Percentiles rank a stretch among this genome's conserved stretches.
Conservation (phyloP, 305 asterid species). For the Fraxinus velutina region DNA sequence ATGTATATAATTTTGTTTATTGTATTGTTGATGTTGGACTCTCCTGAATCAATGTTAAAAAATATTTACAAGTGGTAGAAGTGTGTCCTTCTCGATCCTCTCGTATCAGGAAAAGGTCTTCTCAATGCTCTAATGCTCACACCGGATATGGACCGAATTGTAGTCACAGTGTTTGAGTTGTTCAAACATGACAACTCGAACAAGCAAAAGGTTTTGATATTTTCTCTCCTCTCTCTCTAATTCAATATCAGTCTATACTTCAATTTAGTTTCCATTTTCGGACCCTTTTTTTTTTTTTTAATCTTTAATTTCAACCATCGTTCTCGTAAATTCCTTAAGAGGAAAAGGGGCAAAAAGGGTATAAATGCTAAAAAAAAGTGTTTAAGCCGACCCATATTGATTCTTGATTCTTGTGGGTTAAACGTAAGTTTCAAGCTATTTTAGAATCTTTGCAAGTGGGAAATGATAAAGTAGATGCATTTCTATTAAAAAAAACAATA, state of each 20-base stretch:
- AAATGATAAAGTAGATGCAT: not conserved
- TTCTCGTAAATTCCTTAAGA: not conserved
- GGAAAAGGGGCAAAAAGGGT: not conserved
- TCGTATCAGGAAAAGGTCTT: not conserved
- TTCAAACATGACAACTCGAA: not conserved
- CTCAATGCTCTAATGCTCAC: not conserved
- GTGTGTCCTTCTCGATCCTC: not conserved
- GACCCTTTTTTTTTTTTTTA: not conserved
- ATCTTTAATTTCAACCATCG: not conserved
- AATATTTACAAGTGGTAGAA: not conserved
- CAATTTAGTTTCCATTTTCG: not conserved
- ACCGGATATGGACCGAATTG: not conserved
- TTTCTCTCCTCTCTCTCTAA: too few species aligned
- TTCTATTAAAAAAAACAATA: not conserved
- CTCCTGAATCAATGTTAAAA: not conserved
- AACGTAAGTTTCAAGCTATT: slow-evolving; percentile 38
- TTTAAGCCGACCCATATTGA: not conserved
- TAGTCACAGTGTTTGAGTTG: not conserved
- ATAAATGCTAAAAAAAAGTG: not conserved
- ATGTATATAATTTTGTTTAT: not conserved
- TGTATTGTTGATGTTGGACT: not conserved
- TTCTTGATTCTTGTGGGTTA: not conserved
- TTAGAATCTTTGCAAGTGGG: slow-evolving; percentile 26
- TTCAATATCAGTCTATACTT: not conserved
- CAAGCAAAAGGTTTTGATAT: not conserved